Evolutionary conservation across 768 basidiomycete species (phyloP).

Genomic region (Tulasnella sp.): DNA sequence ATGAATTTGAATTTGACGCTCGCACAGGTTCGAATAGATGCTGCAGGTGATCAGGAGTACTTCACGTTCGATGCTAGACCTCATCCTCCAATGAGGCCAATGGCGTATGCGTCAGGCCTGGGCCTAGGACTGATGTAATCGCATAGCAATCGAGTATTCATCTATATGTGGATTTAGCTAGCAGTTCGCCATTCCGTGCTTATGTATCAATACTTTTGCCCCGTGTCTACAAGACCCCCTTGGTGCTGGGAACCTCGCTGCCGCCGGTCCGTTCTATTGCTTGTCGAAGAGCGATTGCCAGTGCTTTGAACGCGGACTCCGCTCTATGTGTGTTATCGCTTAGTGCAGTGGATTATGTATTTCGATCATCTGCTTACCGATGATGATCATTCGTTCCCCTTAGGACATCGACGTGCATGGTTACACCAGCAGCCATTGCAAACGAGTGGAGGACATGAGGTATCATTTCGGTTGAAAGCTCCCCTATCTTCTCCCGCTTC

Average conservation of each 20-base stretch:
- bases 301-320: conserved; percentile 95
- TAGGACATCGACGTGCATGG: conserved; percentile 87
- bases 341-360: background rate
- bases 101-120: conserved; percentile 65
- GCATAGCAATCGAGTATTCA: background rate
- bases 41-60: conserved; percentile 58
- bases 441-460: conserved; percentile 97
- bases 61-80: conserved; percentile 63
- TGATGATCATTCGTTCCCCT: conserved; percentile 97
- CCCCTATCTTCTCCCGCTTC: conserved; percentile 84
- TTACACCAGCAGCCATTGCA: conserved; percentile 88
- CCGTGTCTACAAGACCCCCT: conserved; percentile 83
- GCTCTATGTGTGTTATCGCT: conserved; percentile 39
- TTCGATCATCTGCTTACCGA: conserved; percentile 44
- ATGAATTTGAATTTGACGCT: background rate
- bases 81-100: conserved; percentile 84
- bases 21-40: conserved; percentile 65
- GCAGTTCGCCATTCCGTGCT: background rate
- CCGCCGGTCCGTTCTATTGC: conserved; percentile 86
- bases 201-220: background rate
- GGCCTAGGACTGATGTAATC: conserved; percentile 52
- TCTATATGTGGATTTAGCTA: background rate
- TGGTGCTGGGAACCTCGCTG: conserved; percentile 88
- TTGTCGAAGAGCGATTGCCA: conserved; percentile 87
- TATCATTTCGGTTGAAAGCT: conserved; percentile 94